Evolutionary conservation across 164 flowering plant species (phyloP).

Genomic region (Platanus orientalis): DNA sequence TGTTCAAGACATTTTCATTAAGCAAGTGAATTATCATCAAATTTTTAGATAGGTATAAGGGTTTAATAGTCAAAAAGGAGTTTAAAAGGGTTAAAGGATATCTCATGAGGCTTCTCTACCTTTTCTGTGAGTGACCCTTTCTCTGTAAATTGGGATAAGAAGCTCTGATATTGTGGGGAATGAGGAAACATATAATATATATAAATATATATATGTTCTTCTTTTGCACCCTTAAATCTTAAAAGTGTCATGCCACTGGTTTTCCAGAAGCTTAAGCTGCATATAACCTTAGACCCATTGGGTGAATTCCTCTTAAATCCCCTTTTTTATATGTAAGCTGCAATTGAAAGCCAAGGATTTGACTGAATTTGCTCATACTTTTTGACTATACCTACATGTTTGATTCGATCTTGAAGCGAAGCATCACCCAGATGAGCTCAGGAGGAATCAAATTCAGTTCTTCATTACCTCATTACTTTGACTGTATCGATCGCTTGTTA

Average conservation of each 20-base stretch:
- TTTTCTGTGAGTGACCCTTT: not conserved
- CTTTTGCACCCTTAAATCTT: not conserved
- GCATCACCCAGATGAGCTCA: too few species aligned
- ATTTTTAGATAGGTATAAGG: not conserved
- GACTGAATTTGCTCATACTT: too few species aligned
- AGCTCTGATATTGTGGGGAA: not conserved
- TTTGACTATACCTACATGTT: too few species aligned
- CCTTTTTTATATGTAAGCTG: too few species aligned
- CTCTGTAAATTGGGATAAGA: too few species aligned
- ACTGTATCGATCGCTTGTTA: too few species aligned
- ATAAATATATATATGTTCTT: too few species aligned
- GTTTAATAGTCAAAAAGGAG: not conserved
- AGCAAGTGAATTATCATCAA: not conserved
- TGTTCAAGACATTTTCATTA: not conserved
- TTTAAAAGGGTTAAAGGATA: not conserved
- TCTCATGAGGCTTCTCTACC: not conserved
- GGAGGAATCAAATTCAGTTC: too few species aligned
- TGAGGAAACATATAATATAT: not conserved
- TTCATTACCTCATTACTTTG: too few species aligned
- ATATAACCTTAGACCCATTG: not conserved
- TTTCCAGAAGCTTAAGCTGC: not conserved
- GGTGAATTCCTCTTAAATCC: too few species aligned
- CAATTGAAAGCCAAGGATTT: too few species aligned
- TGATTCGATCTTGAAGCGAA: too few species aligned
- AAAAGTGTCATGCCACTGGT: not conserved